phyloP scores from a whole-genome alignment of 495 filamentous ascomycete genomes.

The Penicillium coprophilum region DNA sequence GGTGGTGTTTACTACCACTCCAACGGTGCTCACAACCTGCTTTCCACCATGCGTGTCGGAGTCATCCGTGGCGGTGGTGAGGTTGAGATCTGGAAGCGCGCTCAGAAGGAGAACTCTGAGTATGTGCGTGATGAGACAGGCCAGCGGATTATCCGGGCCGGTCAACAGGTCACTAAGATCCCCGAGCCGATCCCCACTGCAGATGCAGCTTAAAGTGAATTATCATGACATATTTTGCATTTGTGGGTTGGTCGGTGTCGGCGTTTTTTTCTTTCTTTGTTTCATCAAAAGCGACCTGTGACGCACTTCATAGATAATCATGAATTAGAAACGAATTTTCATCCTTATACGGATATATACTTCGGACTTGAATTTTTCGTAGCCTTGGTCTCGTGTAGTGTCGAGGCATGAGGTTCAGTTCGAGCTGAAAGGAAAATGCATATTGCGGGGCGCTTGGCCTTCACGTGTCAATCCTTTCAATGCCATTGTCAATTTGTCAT shows the following conservation, averaged over 20 bases:
- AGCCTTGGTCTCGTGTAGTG: too few species aligned
- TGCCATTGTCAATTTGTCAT: too few species aligned
- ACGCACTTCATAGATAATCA: constrained; percentile 29
- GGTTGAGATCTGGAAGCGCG: constrained; percentile 98
- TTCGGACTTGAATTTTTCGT: background rate
- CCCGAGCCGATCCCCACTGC: constrained; percentile 48
- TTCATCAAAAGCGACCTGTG: constrained; percentile 27
- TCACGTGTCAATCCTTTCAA: constrained; percentile 9
- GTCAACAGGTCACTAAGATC: constrained; percentile 86
- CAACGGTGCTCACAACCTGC: constrained; percentile 95
- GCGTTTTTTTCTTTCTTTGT: constrained; percentile 22
- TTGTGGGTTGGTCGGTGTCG: constrained; percentile 25
- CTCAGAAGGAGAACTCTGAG: constrained; percentile 78
- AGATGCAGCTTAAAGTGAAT: constrained; percentile 41
- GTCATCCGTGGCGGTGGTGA: constrained; percentile 95
- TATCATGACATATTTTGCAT: constrained; percentile 25
- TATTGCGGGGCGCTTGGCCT: constrained; percentile 1
- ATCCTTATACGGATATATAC: constrained; percentile 4
- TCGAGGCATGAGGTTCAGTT: background rate
- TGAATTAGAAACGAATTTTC: constrained; percentile 33
- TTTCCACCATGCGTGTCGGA: constrained; percentile 94
- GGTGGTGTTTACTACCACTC: constrained; percentile 97
- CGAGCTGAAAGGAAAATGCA: background rate
- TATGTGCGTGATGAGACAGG: constrained; percentile 79
- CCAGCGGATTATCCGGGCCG: constrained; percentile 83